Percentiles rank a stretch among this genome's conserved stretches.
Conservation (phyloP, 352 stramenopile species). For the Globisporangium yorkense region DNA sequence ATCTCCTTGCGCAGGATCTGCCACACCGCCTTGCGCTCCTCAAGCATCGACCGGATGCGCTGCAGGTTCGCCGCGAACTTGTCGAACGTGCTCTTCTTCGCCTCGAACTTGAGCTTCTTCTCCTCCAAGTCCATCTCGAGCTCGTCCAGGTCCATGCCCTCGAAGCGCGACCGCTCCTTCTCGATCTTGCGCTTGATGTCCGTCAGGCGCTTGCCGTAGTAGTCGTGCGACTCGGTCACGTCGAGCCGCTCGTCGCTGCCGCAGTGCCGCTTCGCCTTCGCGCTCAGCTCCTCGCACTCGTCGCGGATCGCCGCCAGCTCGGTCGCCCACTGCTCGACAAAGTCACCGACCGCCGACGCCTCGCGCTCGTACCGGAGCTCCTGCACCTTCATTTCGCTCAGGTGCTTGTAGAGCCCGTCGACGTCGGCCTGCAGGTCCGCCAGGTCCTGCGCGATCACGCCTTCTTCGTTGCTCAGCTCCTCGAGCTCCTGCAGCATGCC, state of each 20-base stretch:
- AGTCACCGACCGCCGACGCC: slow-evolving; percentile 29
- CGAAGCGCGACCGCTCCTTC: slow-evolving; percentile 63
- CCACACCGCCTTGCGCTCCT: slow-evolving; percentile 70
- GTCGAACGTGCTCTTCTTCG: slow-evolving; percentile 59
- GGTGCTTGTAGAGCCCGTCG: slow-evolving; percentile 62
- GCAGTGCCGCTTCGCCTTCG: slow-evolving; percentile 57
- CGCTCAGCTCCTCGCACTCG: slow-evolving; percentile 52
- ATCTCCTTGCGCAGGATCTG: slow-evolving; percentile 77
- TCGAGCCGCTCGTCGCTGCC: slow-evolving; percentile 47
- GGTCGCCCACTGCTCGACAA: slow-evolving; percentile 45
- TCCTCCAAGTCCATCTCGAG: slow-evolving; percentile 69
- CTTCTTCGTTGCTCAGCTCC: slow-evolving; percentile 41
- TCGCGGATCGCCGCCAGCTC: slow-evolving; percentile 38
- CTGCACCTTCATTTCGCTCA: slow-evolving; percentile 68
- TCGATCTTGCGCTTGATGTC: slow-evolving; percentile 78
- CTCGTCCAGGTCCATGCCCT: slow-evolving; percentile 79
- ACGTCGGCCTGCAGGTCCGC: slow-evolving; percentile 55
- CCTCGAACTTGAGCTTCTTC: slow-evolving; percentile 63
- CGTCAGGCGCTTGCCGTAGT: slow-evolving; percentile 75
- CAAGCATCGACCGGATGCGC: slow-evolving; percentile 65
- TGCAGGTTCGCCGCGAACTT: slow-evolving; percentile 58
- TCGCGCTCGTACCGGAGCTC: slow-evolving; percentile 63
- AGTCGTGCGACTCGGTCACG: slow-evolving; percentile 59
- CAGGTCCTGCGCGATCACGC: slow-evolving; percentile 40
- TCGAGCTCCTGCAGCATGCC: slow-evolving; percentile 49